These are phyloP conservation scores for Ascobolus immersus DNA, from an alignment of 495 filamentous ascomycete species.

Conservation along the genomic window DNA sequence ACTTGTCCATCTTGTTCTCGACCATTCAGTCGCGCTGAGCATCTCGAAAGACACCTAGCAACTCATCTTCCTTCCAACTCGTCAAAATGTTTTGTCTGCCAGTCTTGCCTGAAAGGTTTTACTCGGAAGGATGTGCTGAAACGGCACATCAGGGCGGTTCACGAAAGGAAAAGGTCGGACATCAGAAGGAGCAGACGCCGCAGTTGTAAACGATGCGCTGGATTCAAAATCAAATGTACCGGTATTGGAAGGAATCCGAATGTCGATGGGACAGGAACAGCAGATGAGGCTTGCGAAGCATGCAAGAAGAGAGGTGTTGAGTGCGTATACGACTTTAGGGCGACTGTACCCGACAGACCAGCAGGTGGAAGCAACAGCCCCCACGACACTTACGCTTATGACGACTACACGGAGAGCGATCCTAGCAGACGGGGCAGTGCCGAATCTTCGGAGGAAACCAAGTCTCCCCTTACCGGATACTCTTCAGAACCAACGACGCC, in stretches of 20 bases:
- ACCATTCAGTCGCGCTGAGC: constrained; percentile 14
- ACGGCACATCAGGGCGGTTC: constrained; percentile 14
- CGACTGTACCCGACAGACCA: too few species aligned
- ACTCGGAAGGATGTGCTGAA: constrained; percentile 16
- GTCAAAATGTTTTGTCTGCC: constrained; percentile 15
- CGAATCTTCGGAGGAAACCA: too few species aligned
- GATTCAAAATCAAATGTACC: constrained; percentile 16
- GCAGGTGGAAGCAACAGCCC: too few species aligned
- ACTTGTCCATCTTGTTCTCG: constrained; percentile 15
- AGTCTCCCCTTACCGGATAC: too few species aligned
- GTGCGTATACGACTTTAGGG: constrained; percentile 17
- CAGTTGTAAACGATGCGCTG: constrained; percentile 14
- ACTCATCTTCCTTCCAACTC: constrained; percentile 15
- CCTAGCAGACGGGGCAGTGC: too few species aligned
- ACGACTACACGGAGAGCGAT: too few species aligned
- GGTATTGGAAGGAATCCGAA: constrained; percentile 10
- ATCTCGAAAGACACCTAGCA: constrained; percentile 14
- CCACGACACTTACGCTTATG: too few species aligned
- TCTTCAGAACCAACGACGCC: too few species aligned
- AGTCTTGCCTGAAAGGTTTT: constrained; percentile 15
- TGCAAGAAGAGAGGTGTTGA: constrained; percentile 14
- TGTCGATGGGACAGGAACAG: constrained; percentile 11
- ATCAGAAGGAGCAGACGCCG: constrained; percentile 14
- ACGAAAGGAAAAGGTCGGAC: constrained; percentile 14
- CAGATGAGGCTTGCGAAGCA: constrained; percentile 15